Evolutionary conservation across 306 rosid genomes (phyloP).

Genomic region (Bauhinia variegata): DNA sequence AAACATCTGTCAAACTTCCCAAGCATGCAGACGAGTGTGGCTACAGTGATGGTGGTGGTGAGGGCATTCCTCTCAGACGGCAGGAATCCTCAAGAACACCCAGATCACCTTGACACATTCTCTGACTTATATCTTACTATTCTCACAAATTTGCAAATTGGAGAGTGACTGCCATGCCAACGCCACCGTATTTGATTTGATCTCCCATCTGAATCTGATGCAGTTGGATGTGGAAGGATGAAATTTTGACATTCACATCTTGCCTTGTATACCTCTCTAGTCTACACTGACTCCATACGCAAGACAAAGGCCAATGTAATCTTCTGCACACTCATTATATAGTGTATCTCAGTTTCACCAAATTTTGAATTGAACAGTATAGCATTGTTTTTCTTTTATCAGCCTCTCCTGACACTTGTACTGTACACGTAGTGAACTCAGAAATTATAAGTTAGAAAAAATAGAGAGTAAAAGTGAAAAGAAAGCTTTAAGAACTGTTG

Average conservation of each 20-base stretch:
- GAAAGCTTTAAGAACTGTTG: too few relatives aligned
- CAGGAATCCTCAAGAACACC: conserved; percentile 66
- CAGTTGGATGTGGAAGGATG: conserved; percentile 54
- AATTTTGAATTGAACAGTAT: conserved; percentile 38
- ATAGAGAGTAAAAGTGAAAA: too few relatives aligned
- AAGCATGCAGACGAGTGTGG: conserved; percentile 86
- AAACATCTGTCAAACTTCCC: conserved; percentile 52
- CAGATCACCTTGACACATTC: conserved; percentile 56
- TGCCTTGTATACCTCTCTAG: conserved; percentile 51
- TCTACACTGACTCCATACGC: conserved; percentile 41
- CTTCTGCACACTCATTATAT: conserved; percentile 57
- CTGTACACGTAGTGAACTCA: not conserved
- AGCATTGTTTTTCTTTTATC: conserved; percentile 30
- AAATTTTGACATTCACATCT: conserved; percentile 46
- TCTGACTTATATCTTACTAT: conserved; percentile 20
- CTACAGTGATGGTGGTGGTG: conserved; percentile 54
- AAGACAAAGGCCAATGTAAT: conserved; percentile 55
- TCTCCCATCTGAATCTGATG: too few relatives aligned
- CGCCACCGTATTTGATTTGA: conserved; percentile 44
- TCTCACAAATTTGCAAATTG: conserved; percentile 27
- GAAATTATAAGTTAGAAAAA: too few relatives aligned
- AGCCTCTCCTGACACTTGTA: conserved; percentile 25
- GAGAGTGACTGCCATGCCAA: conserved; percentile 52
- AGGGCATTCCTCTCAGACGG: conserved; percentile 95
- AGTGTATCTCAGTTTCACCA: conserved; percentile 51